Conservation (phyloP, 2,329 filamentous ascomycete species). For the Aspergillus uvarum region DNA sequence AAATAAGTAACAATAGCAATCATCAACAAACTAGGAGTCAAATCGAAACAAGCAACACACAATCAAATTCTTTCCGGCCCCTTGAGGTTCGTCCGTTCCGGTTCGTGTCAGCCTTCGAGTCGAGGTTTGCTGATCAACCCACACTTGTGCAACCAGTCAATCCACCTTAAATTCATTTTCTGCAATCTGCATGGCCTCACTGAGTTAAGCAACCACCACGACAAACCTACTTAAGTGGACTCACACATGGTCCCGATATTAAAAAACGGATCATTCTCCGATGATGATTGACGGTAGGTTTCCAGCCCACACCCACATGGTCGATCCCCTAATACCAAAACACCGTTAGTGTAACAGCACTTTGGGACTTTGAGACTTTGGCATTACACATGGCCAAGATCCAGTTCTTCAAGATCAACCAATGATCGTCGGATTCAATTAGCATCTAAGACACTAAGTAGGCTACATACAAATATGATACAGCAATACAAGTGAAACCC, state of each 20-base stretch:
- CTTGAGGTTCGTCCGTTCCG: too few relatives aligned
- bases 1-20: not conserved
- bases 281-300: slow-evolving; percentile 1
- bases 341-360: not conserved
- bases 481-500: not conserved
- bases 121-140: not conserved
- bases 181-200: not conserved
- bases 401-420: not conserved
- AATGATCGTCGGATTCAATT: not conserved
- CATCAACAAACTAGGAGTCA: not conserved
- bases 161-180: not conserved
- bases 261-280: not conserved
- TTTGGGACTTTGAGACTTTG: not conserved
- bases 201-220: not conserved
- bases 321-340: slow-evolving; percentile 6
- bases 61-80: not conserved
- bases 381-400: not conserved
- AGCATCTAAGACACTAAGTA: not conserved
- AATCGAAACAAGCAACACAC: not conserved
- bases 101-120: not conserved
- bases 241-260: slow-evolving; percentile 7
- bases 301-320: slow-evolving; percentile 5
- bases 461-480: not conserved
- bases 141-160: not conserved
- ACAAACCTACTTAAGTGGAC: slow-evolving; percentile 8